A percentile compares a stretch with the other conserved stretches of the same genome.
Evolutionary conservation across 148 eudicot genomes (phyloP).

Genomic region (Simmondsia chinensis): DNA sequence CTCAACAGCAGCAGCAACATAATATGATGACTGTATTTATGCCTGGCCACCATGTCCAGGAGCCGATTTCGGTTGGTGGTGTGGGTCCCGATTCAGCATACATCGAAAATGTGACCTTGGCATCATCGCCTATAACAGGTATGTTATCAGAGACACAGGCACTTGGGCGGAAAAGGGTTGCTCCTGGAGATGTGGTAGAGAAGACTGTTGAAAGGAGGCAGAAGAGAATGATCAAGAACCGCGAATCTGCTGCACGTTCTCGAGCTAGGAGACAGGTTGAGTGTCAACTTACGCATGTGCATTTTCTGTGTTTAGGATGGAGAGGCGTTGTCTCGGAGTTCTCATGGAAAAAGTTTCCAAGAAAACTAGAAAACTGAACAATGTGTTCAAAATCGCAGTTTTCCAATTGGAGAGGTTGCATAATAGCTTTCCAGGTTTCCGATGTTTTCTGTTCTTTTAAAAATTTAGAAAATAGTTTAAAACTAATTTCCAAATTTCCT

Average conservation of each 20-base stretch:
- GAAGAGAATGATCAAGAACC: slow-evolving; percentile 92
- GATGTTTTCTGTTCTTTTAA: no score
- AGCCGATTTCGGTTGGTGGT: slow-evolving; percentile 33
- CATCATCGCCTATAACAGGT: slow-evolving; percentile 59
- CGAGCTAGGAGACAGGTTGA: slow-evolving; percentile 93
- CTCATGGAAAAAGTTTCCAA: no score
- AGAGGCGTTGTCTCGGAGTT: no score
- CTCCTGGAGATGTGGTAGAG: slow-evolving; percentile 63
- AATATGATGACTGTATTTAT: slow-evolving; percentile 45
- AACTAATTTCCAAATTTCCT: no score
- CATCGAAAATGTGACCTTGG: slow-evolving; percentile 44
- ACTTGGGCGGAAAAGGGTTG: slow-evolving; percentile 65
- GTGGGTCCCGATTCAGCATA: slow-evolving; percentile 42
- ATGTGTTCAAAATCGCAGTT: no score
- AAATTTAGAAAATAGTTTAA: no score
- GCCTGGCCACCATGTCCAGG: slow-evolving; percentile 57
- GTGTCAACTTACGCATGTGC: no score
- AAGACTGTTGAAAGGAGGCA: slow-evolving; percentile 94
- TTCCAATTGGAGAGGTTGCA: no score
- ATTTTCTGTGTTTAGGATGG: no score
- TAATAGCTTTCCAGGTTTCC: no score
- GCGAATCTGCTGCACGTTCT: slow-evolving; percentile 97
- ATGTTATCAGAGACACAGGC: slow-evolving; percentile 66
- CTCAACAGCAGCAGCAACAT: slow-evolving; percentile 38
- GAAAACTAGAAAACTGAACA: no score